These are phyloP conservation scores for Monosporascus sp. DNA, from an alignment of 2,329 filamentous ascomycete species.

Conservation along the genomic window DNA sequence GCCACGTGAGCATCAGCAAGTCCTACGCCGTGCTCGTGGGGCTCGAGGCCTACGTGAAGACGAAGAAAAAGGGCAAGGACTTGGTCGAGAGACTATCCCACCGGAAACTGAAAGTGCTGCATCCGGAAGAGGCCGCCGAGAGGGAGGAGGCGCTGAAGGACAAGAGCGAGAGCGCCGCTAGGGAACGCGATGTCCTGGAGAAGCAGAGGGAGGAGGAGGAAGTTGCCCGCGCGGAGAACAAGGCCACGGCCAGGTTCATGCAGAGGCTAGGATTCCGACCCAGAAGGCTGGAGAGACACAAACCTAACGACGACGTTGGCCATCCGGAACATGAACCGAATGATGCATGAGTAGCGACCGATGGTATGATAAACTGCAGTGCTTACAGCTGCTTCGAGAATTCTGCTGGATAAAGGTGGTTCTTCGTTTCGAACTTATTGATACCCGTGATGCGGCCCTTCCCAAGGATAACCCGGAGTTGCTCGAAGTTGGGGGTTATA, in stretches of 20 bases:
- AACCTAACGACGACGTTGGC: conserved; percentile 1
- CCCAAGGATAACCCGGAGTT: no score
- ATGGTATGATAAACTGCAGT: no score
- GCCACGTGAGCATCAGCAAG: conserved; percentile 70
- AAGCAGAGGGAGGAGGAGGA: conserved; percentile 29
- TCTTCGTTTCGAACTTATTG: no score
- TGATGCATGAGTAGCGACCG: not conserved
- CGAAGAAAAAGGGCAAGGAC: conserved; percentile 58
- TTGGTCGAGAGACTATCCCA: conserved; percentile 44
- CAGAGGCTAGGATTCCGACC: conserved; percentile 35
- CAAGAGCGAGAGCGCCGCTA: conserved; percentile 53
- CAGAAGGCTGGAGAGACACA: conserved; percentile 14
- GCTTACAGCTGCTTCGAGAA: no score
- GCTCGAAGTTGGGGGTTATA: no score
- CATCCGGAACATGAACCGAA: no score
- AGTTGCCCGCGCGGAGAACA: conserved; percentile 30
- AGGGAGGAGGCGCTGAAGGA: conserved; percentile 56
- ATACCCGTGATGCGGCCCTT: no score
- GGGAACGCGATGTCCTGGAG: conserved; percentile 40
- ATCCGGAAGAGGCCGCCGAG: conserved; percentile 53
- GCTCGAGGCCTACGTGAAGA: conserved; percentile 72
- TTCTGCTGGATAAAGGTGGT: no score
- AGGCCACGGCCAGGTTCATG: conserved; percentile 29
- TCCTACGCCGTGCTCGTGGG: conserved; percentile 79
- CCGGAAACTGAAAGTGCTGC: conserved; percentile 53